Conservation (phyloP, 768 basidiomycete genomes). For the Podaxis mareebaensis region DNA sequence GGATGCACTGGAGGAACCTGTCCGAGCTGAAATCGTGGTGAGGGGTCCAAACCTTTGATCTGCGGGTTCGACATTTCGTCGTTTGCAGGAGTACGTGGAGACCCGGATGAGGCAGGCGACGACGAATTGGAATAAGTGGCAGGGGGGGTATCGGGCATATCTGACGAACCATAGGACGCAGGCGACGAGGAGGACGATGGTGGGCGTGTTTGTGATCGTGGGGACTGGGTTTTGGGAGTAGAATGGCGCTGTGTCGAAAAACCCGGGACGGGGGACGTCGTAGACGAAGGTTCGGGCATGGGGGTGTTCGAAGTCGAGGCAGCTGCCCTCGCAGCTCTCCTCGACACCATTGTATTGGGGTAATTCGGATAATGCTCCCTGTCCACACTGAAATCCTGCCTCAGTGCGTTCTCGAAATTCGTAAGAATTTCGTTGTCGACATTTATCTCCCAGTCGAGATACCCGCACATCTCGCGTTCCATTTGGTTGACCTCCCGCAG, state of each 20-base stretch:
- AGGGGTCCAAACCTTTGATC: conserved; percentile 43
- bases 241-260: conserved; percentile 41
- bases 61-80: conserved; percentile 51
- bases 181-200: conserved; percentile 28
- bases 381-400: conserved; percentile 54
- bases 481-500: conserved; percentile 94
- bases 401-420: conserved; percentile 63
- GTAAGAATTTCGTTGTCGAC: conserved; percentile 63
- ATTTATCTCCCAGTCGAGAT: conserved; percentile 90
- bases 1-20: conserved; percentile 38
- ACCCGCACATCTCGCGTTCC: conserved; percentile 92
- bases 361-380: conserved; percentile 64
- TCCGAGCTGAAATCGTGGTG: conserved; percentile 39
- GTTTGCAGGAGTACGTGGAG: conserved; percentile 58
- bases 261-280: conserved; percentile 49
- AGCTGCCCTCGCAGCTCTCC: conserved; percentile 51
- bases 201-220: conserved; percentile 27
- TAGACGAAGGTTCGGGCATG: conserved; percentile 41
- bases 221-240: conserved; percentile 29
- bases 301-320: conserved; percentile 40
- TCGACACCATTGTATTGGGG: conserved; percentile 60
- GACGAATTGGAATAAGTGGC: conserved; percentile 52
- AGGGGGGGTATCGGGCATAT: conserved; percentile 55
- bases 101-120: conserved; percentile 62
- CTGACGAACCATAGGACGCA: conserved; percentile 22